Base-by-base conservation (phyloP, 768 basidiomycete genomes). In the Boletus speciosus region DNA sequence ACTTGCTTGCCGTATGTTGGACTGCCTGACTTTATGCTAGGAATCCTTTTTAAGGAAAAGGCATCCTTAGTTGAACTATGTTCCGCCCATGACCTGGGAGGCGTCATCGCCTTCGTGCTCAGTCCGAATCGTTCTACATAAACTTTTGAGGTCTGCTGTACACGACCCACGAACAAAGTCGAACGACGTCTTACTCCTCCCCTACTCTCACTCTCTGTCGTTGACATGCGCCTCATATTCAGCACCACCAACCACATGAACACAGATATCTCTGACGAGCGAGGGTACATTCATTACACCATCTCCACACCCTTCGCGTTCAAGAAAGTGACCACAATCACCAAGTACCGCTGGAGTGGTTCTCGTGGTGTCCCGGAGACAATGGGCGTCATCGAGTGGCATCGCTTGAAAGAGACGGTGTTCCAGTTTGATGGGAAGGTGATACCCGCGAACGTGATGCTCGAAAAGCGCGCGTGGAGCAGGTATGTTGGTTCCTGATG, bases 371-470 rank as follows among this genome's bases (percentile, higher is more conserved):
- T 62, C 6, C 41, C 56, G 9, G 63, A 67, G 44, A 66, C 55
- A 15, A 61, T 64, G 58, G 62, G 60, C 7, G 36, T 58, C 47
- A 66, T 68, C 37, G 62, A 64, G 29, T 68, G 66, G 67, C 60
- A 66, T 37, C 40, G 34, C 14, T 16, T 56, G 38, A 61, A 45
- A 15, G 52, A 56, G 23, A 60, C 49, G 15, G 16, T 47, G 29
- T 54, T 67, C 14, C 54, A 27, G 6, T 59, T 67, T 31, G 32
- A 61, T 16, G 67, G 65, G 3, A n/a, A 54, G 12, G 57, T 47
- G 40, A 31, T 46, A 4, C 21, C 47, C 6, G 58, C 51, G 3
- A 23, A 51, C 5, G 31, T 0, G 54, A 59, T 64, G 61, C 45
- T 67, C 12, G 45, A 39, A 25, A 45, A 49, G 23, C 64, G 57